These are phyloP conservation scores for Scheffersomyces stipitis DNA, from an alignment of 805 yeast genomes.

Conservation along the genomic window DNA sequence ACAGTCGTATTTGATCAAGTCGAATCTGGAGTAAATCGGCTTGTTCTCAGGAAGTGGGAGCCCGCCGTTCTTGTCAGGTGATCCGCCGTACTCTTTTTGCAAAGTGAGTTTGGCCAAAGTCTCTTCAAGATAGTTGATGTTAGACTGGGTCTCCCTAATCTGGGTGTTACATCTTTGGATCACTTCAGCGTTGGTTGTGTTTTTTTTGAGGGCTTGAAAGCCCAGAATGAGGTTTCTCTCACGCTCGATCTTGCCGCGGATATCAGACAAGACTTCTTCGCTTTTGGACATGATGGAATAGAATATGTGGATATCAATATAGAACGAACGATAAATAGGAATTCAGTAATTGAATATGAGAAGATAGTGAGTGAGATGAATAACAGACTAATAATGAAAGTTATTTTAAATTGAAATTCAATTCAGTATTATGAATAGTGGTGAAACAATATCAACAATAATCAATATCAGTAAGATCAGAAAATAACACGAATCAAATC, in stretches of 20 bases:
- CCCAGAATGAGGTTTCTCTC: conserved; percentile 88
- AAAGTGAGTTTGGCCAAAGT: conserved; percentile 62
- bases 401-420: too few species aligned
- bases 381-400: too few species aligned
- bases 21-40: conserved; percentile 66
- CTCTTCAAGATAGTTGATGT: conserved; percentile 83
- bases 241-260: conserved; percentile 80
- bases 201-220: conserved; percentile 74
- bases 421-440: too few species aligned
- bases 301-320: too few species aligned
- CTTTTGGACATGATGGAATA: conserved; percentile 10
- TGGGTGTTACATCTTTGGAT: conserved; percentile 88
- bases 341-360: too few species aligned
- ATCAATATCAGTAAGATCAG: too few species aligned
- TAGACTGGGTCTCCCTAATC: conserved; percentile 87
- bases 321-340: too few species aligned
- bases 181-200: conserved; percentile 76
- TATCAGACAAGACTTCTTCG: conserved; percentile 55
- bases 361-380: too few species aligned
- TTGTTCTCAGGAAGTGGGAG: conserved; percentile 8
- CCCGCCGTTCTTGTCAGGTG: conserved; percentile 3
- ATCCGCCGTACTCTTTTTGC: conserved; percentile 5
- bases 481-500: too few species aligned
- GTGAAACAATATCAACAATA: too few species aligned
- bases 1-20: conserved; percentile 86